Evolutionary conservation across 2,329 filamentous ascomycete genomes (phyloP), one percentile per base, ranked within the genome.

Genomic region (Beauveria varroae): DNA sequence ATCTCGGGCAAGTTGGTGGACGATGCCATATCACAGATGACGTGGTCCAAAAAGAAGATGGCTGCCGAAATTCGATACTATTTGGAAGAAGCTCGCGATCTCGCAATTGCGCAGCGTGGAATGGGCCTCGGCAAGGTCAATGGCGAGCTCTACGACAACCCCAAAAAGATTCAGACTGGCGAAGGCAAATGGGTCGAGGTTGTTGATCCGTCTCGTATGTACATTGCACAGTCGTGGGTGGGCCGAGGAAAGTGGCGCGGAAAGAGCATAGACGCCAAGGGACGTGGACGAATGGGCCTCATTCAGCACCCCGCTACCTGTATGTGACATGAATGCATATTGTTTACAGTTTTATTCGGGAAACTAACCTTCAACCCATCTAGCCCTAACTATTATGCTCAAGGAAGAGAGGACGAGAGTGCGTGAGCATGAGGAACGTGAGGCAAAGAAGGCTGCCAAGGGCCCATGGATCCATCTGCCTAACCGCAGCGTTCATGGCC

Each of bases 371-470:
- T 28, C 28, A 43, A 37, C 3, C 28, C 16, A 26, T 24, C 22
- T 67, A 92, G 90, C 82, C 66, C 83, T 97, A 63, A 86, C 87
- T 0, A 77, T 99, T 41, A 74, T 96, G 16, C 78, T 99, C 71
- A 99, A 98, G 78, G 95, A 99, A 73, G 93, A 98, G 74, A 89
- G 89, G 74, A 96, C 95, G 6, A 82, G 92, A 60, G 86, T 97
- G 69, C 85, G 95, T 63, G 83, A 92, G 71, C 85, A 88, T 70
- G 81, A 90, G 62, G 92, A 97, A 70, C 85, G 87, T 62, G 82
- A 91, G 71, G 86, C 86, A 67, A 93, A 91, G 79, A 82, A 89
- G 73, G 80, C 83, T 60, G 86, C 86, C 70, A 83, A 86, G 64
- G 90, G 90, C 65, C 86, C 93, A 18, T 97, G 93, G 93, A 84